A percentile compares a stretch with the other conserved stretches of the same genome.
Conservation (phyloP, 192 early-diverging fungal species). For the Irineochytrium annulatum region DNA sequence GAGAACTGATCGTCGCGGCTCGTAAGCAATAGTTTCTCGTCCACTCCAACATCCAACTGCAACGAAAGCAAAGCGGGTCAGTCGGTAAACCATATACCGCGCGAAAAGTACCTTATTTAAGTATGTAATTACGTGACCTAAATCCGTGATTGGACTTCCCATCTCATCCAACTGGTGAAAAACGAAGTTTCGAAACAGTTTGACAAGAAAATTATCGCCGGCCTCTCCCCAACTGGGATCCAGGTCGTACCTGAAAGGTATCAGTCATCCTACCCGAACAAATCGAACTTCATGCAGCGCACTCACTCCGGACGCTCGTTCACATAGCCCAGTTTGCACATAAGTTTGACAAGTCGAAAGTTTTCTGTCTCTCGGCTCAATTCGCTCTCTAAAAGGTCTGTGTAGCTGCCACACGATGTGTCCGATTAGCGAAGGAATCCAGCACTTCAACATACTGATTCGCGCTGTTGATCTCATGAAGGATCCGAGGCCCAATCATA, state of each 20-base stretch:
- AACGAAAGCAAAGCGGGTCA: neutral
- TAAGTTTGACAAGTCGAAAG: conserved; percentile 78
- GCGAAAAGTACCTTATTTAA: conserved; percentile 79
- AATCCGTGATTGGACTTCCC: conserved; percentile 79
- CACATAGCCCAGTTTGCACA: conserved; percentile 91
- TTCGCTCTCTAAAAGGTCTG: conserved; percentile 76
- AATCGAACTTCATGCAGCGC: neutral
- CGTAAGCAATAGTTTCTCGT: conserved; percentile 90
- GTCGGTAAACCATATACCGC: neutral
- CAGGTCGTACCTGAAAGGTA: conserved; percentile 63
- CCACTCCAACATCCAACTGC: conserved; percentile 86
- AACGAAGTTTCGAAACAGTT: conserved; percentile 95
- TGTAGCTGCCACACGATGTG: conserved; percentile 49
- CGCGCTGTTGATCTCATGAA: conserved; percentile 73
- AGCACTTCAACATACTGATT: conserved; percentile 45
- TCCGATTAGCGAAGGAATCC: neutral
- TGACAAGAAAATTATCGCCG: conserved; percentile 93
- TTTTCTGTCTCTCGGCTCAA: conserved; percentile 87
- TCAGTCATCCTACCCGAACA: neutral
- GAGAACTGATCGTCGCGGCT: conserved; percentile 96
- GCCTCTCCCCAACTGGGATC: conserved; percentile 96
- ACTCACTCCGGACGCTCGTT: conserved; percentile 81
- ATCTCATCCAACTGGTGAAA: conserved; percentile 89
- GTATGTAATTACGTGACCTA: conserved; percentile 91
- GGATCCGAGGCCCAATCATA: conserved; percentile 69